Evolutionary conservation across 345 rosid genomes (phyloP), one percentile per base, ranked within the genome.

Genomic region (Limnanthes douglasii): DNA sequence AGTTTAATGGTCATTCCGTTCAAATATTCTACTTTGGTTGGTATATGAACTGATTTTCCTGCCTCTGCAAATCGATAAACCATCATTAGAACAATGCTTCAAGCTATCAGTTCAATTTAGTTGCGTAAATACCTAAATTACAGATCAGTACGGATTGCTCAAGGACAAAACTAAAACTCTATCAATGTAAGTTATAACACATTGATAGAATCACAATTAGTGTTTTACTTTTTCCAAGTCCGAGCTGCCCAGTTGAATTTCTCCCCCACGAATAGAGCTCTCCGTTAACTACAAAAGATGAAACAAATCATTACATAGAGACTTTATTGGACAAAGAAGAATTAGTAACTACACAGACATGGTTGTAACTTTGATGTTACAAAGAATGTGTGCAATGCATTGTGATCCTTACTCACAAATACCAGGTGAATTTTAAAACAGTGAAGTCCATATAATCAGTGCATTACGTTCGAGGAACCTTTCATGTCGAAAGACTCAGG

Each of bases 241-340:
- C 97, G 49, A 88, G 86, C 65, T 88, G 97, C 45, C 97, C 97
- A 48, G 56, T 74, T 41, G 93, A 71, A 58, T 88, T 88, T 59
- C 67, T 72, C 43, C 97, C 95, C 97, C 95, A 88, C 77, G 66
- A 62, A 50, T 74, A 79, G 41, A 88, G 83, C 54, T 83, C 84
- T 18, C 95, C 95, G 58, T 76, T 84, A 45, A 43, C 97, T 88
- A 18, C 61, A 57, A 33, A 52, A 37, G 33, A 29, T 32, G 12
- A 29, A 2, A 11, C 3, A 28, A 7, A 28, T 28, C 12, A 15
- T 28, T 9, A 28, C 12, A 3, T n/a, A n/a, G n/a, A n/a, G n/a
- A n/a, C n/a, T n/a, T n/a, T n/a, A n/a, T n/a, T n/a, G n/a, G n/a
- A n/a, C n/a, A n/a, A n/a, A n/a, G n/a, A n/a, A n/a, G n/a, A n/a